A percentile compares a stretch with the other conserved stretches of the same genome.
phyloP scores from a whole-genome alignment of 805 yeast species.

The Wilhelminamyces savonicus region DNA sequence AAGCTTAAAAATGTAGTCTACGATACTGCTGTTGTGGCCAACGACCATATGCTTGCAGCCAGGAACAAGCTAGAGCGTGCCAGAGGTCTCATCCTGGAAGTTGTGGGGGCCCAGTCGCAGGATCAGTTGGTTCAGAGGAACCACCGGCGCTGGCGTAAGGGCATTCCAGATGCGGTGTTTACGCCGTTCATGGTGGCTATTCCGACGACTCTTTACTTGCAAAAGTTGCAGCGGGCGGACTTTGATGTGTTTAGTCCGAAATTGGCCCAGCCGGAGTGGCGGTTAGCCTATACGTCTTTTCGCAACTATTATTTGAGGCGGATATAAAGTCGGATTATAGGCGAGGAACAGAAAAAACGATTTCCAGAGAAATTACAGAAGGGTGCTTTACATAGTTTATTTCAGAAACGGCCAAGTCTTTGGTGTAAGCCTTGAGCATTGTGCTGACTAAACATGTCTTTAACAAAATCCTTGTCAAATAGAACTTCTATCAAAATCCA shows the following conservation, averaged over 20 bases:
- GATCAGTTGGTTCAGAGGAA: constrained; percentile 17
- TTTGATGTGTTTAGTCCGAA: constrained; percentile 51
- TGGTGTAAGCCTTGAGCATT: too few species aligned
- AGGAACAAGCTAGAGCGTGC: constrained; percentile 43
- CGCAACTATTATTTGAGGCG: constrained; percentile 35
- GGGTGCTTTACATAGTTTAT: too few species aligned
- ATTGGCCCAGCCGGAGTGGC: constrained; percentile 52
- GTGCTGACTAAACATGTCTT: too few species aligned
- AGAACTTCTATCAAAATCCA: too few species aligned
- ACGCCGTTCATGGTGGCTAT: constrained; percentile 64
- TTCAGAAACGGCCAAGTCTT: too few species aligned
- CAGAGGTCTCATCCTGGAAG: constrained; percentile 26
- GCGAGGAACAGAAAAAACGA: too few species aligned
- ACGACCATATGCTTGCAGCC: constrained; percentile 73
- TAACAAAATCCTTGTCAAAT: too few species aligned
- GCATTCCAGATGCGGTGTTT: constrained; percentile 57
- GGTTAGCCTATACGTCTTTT: constrained; percentile 57
- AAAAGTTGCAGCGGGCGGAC: constrained; percentile 52
- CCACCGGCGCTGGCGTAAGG: constrained; percentile 34
- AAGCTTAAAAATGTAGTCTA: constrained; percentile 53
- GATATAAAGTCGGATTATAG: constrained; percentile 23
- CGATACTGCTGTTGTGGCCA: constrained; percentile 68
- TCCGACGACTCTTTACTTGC: constrained; percentile 59
- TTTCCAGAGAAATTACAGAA: too few species aligned
- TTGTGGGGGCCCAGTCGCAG: constrained; percentile 17